Base-by-base conservation (phyloP, 768 basidiomycete genomes). In the Mycena haematopus region DNA sequence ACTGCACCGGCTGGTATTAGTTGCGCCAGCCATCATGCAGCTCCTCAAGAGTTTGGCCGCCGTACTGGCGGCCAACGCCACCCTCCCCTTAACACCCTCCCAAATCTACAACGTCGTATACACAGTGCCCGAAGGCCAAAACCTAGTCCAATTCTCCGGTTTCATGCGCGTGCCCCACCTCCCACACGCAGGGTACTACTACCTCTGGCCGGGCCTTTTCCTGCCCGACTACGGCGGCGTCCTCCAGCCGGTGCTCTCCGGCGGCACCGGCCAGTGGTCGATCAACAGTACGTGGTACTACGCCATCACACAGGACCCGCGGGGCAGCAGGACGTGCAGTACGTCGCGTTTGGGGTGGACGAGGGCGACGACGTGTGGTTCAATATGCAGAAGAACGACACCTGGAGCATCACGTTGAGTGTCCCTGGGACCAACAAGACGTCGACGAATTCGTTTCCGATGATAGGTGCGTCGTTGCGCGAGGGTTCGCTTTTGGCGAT, bases 211-310 rank as follows among this genome's bases (percentile, higher is more conserved):
- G 21, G 58, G 49, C 42, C 38, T 59, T 52, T 59, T 59, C 50
- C 51, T 59, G 13, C 58, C 58, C 38, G 22, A 59, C 58, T 59
- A 42, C 29, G 58, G 58, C 40, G 58, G 58, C 31, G 58, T 59
- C 40, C 58, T 59, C n/a, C 58, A 59, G 42, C 58, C 58, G 50
- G 58, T 59, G 58, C 58, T 59, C 51, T 59, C 58, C 29, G 58
- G 58, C 29, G 58, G 38, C 50, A 52, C 58, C 50, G 58, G 58
- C 40, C 58, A 59, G 44, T 59, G 58, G 58, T 44, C 51, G 17
- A 59, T 59, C 58, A 59, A 59, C 58, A 52, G 24, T 52, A 59
- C 58, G 50, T 59, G 58, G 58, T 59, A 59, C 51, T 52, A 59
- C 42, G 58, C 51, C 38, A 52, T 59, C 35, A 52, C 38, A 44